Base-by-base conservation (phyloP, 371 early-diverging fungal genomes). In the Vairimorpha necatrix region DNA sequence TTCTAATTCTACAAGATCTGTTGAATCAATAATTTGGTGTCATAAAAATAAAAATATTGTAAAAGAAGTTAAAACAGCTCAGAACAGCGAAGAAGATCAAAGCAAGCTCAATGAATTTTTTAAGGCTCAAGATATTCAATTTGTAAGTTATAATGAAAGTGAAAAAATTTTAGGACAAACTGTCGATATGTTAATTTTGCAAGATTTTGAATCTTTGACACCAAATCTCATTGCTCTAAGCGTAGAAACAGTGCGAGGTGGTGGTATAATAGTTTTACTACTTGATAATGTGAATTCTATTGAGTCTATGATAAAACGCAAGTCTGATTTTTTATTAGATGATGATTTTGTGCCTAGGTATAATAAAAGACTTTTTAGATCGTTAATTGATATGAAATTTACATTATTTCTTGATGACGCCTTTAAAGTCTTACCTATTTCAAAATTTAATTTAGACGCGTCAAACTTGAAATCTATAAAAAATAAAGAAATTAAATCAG, bases 241-340 rank as follows among this genome's bases (percentile, higher is more conserved):
- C 0, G 90, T 98, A 62, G 99, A 97, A 85, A 96, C 97, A 1
- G 95, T 98, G 1, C 93, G 94, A 85, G 98, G 98, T 47, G 99
- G 99, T 61, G 99, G 99, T 54, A 87, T 94, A 69, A 91, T 96
- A 42, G 91, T 96, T 13, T 85, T 98, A 32, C 56, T 82, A 16
- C 47, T 82, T 11, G 76, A 81, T 50, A 63, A 73, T n/a, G 74
- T 67, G 1, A 24, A 70, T 32, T 60, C 69, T 47, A 32, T 78
- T 33, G 54, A 54, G 24, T 75, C 80, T 94, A 94, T 85, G 94
- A 93, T 33, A 94, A 94, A 84, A 83, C 90, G 24, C 87, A 95
- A 81, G 94, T 94, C 80, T 87, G 95, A 65, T 93, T 94, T 22
- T 93, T 26, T 48, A 13, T 34, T 32, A 16, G 60, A 32, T 36